Percentiles rank a stretch among this genome's conserved stretches.
phyloP scores from a whole-genome alignment of 805 yeast species.

The Huiozyma sinensis region DNA sequence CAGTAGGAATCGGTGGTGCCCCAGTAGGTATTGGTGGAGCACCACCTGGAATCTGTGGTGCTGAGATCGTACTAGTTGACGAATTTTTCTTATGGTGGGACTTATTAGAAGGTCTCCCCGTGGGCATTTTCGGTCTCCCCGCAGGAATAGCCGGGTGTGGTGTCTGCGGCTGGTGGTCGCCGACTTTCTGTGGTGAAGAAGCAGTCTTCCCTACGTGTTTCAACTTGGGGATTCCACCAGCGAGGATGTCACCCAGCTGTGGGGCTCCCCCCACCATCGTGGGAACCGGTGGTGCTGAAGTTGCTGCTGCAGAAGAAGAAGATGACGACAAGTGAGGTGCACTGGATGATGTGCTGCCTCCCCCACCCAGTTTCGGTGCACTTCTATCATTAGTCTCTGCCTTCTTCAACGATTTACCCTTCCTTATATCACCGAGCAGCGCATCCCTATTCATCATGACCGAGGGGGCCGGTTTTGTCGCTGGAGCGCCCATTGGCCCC shows the following conservation, averaged over 20 bases:
- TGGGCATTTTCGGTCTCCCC: constrained; percentile 13
- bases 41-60: constrained; percentile 20
- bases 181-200: constrained; percentile 10
- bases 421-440: constrained; percentile 72
- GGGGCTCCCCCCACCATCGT: constrained; percentile 18
- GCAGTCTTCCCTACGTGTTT: constrained; percentile 31
- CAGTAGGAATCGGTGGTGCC: constrained; percentile 10
- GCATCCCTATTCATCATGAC: constrained; percentile 38
- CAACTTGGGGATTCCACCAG: constrained; percentile 72
- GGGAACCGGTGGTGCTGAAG: constrained; percentile 20
- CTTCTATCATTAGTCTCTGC: constrained; percentile 60
- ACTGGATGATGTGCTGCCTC: constrained; percentile 1
- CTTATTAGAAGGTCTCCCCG: constrained; percentile 12
- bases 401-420: constrained; percentile 51
- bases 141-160: constrained; percentile 9
- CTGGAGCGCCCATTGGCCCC: constrained; percentile 21
- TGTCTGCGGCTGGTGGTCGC: constrained; percentile 6
- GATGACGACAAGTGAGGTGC: background rate
- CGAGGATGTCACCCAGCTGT: constrained; percentile 30
- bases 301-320: constrained; percentile 16
- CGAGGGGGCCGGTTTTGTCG: constrained; percentile 18
- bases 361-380: constrained; percentile 43
- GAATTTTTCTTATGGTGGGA: constrained; percentile 7
- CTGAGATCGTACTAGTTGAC: constrained; percentile 9
- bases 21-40: constrained; percentile 23